These are phyloP conservation scores for Entrophospora sp. DNA, from an alignment of 192 early-diverging fungal species.

Conservation along the genomic window DNA sequence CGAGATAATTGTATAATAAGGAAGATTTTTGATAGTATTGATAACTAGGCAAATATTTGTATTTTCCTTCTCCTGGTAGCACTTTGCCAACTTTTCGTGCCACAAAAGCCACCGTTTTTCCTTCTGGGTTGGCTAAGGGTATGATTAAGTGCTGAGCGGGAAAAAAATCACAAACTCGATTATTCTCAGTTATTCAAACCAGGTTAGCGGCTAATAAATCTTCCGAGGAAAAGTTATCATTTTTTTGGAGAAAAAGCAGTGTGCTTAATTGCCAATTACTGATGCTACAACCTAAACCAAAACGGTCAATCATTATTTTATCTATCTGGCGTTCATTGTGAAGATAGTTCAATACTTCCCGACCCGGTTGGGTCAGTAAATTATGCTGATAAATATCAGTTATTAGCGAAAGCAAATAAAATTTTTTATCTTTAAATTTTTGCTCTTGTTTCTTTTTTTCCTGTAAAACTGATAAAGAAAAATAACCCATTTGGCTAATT, in stretches of 20 bases:
- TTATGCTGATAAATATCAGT: constrained; percentile 13
- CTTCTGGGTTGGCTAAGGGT: background rate
- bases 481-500: constrained; percentile 10
- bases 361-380: background rate
- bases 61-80: background rate
- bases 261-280: constrained; percentile 3
- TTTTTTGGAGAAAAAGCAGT: background rate
- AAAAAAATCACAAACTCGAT: background rate
- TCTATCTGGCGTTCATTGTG: background rate
- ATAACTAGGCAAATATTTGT: constrained; percentile 2
- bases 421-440: background rate
- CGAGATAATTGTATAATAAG: background rate
- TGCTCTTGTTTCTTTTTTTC: background rate
- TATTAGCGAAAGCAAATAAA: background rate
- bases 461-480: background rate
- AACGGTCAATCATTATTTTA: background rate
- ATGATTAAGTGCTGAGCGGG: constrained; percentile 2
- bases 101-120: background rate
- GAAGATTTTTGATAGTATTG: constrained; percentile 2
- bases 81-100: background rate
- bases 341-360: constrained; percentile 3
- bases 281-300: background rate
- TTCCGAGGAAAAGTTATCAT: constrained; percentile 2
- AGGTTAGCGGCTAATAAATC: constrained; percentile 6
- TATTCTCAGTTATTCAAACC: constrained; percentile 8